Conservation (phyloP, 306 rosid species). For the Quercus cerris region DNA sequence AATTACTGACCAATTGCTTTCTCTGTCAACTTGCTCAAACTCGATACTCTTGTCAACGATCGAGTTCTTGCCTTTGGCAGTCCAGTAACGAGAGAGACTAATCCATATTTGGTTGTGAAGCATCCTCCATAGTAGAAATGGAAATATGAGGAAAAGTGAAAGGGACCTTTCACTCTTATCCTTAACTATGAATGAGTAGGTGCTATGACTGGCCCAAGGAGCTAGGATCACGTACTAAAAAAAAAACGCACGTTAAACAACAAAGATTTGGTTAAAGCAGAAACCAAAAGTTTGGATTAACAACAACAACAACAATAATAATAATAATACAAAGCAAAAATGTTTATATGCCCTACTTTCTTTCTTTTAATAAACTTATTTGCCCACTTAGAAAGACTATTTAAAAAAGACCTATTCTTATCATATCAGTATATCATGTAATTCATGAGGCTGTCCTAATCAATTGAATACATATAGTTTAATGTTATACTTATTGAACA, state of each 20-base stretch:
- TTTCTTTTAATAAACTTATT: no score
- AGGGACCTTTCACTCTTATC: not conserved
- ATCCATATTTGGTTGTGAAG: slow-evolving; percentile 33
- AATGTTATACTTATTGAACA: no score
- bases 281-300: not conserved
- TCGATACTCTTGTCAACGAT: slow-evolving; percentile 32
- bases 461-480: no score
- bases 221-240: not conserved
- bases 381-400: no score
- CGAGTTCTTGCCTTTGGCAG: not conserved
- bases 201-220: not conserved
- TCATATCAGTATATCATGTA: no score
- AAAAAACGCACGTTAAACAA: not conserved
- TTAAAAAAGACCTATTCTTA: no score
- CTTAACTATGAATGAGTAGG: not conserved
- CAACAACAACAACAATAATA: no score
- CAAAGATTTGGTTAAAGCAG: not conserved
- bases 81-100: slow-evolving; percentile 14
- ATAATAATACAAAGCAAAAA: not conserved
- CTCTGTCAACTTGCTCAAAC: slow-evolving; percentile 42
- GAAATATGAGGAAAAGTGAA: not conserved
- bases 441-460: no score
- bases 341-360: no score
- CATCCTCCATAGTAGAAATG: not conserved
- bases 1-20: slow-evolving; percentile 26